Conservation (phyloP, 1,139 yeast species). For the Pichia sp. region DNA sequence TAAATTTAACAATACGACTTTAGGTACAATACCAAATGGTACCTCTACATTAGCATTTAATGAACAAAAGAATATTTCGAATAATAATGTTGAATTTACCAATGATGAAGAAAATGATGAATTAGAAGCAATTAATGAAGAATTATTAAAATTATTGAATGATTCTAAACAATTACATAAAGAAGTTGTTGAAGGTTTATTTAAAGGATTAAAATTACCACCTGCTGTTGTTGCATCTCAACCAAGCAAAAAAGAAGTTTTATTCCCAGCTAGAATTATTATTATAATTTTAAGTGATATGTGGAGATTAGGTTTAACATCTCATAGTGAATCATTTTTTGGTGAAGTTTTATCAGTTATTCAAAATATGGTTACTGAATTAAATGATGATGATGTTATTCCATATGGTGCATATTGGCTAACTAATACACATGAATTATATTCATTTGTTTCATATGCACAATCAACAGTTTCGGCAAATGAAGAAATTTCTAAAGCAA, state of each 20-base stretch:
- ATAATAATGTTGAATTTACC: conserved; percentile 16
- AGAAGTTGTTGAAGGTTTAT: conserved; percentile 82
- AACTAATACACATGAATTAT: conserved; percentile 91
- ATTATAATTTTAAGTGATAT: conserved; percentile 89
- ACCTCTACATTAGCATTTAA: conserved; percentile 21
- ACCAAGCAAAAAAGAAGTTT: conserved; percentile 81
- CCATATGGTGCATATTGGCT: conserved; percentile 97
- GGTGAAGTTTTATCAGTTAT: conserved; percentile 88
- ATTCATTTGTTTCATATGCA: conserved; percentile 91
- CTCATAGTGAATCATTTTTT: conserved; percentile 84
- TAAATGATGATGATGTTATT: conserved; percentile 81
- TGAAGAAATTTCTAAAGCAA: conserved; percentile 70
- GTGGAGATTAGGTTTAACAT: conserved; percentile 96
- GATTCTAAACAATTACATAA: conserved; percentile 74
- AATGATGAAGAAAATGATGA: conserved; percentile 49
- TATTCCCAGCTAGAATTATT: conserved; percentile 94
- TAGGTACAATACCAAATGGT: conserved; percentile 31
- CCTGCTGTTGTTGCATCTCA: conserved; percentile 74
- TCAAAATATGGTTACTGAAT: conserved; percentile 65
- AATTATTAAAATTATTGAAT: conserved; percentile 64
- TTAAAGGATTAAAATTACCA: conserved; percentile 86
- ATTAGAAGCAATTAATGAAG: conserved; percentile 66
- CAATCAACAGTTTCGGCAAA: conserved; percentile 83
- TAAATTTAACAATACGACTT: conserved; percentile 17
- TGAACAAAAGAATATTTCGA: conserved; percentile 11